Percentiles rank a stretch among this genome's conserved stretches.
phyloP scores from a whole-genome alignment of 805 yeast species.

The Metschnikowia noctiluminum region DNA sequence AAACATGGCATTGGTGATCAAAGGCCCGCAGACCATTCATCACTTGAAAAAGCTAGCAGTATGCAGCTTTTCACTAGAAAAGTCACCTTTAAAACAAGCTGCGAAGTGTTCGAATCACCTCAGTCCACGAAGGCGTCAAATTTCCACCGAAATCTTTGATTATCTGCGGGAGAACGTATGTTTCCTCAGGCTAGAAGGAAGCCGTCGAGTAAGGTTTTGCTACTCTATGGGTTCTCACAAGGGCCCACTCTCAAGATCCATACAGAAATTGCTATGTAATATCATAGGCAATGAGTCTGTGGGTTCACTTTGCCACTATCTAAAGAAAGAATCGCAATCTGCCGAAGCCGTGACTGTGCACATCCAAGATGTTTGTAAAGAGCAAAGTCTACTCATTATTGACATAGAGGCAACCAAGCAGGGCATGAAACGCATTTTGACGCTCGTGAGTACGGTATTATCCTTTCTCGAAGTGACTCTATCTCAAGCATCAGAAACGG shows the following conservation, averaged over 20 bases:
- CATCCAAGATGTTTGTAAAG: slow-evolving; percentile 34
- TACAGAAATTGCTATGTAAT: slow-evolving; percentile 49
- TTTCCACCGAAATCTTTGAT: background rate
- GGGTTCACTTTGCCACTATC: slow-evolving; percentile 44
- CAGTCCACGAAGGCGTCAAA: background rate
- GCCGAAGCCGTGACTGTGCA: slow-evolving; percentile 42
- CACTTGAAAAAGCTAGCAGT: slow-evolving; percentile 52
- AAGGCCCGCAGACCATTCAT: slow-evolving; percentile 66
- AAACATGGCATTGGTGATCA: slow-evolving; percentile 55
- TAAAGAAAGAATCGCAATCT: slow-evolving; percentile 30
- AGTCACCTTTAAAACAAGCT: no score
- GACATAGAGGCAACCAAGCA: slow-evolving; percentile 47
- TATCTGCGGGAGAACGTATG: background rate
- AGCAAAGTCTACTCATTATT: slow-evolving; percentile 42
- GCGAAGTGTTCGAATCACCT: no score
- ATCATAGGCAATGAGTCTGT: slow-evolving; percentile 61
- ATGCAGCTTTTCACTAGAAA: slow-evolving; percentile 18
- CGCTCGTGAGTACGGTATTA: slow-evolving; percentile 35
- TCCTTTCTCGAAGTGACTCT: slow-evolving; percentile 21
- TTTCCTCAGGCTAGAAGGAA: slow-evolving; percentile 7
- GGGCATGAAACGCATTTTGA: slow-evolving; percentile 39
- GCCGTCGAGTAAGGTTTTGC: slow-evolving; percentile 36
- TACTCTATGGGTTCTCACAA: slow-evolving; percentile 38
- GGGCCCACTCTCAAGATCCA: slow-evolving; percentile 17
- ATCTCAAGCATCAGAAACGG: slow-evolving; percentile 5